phyloP scores from a whole-genome alignment of 176 grass and related monocot species.

The Musa itinerans region DNA sequence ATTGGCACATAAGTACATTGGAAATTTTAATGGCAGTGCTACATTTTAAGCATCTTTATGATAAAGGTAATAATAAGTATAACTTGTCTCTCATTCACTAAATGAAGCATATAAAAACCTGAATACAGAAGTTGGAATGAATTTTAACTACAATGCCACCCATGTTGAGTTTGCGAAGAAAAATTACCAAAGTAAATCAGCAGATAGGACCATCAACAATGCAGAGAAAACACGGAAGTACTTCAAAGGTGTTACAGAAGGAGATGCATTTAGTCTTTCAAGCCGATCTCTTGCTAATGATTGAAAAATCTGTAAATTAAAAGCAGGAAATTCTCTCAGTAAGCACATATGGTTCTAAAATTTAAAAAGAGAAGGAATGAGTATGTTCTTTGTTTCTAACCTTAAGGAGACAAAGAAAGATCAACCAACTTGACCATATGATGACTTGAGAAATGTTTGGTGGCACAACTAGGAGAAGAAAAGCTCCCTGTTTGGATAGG shows the following conservation, averaged over 20 bases:
- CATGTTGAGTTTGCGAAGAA: constrained; percentile 35
- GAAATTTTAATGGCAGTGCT: no score
- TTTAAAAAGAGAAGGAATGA: not conserved
- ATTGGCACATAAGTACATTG: no score
- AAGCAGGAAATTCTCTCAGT: constrained; percentile 26
- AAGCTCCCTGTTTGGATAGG: constrained; percentile 56
- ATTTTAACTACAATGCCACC: constrained; percentile 14
- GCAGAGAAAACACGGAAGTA: constrained; percentile 85
- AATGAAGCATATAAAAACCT: not conserved
- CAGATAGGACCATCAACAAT: constrained; percentile 64
- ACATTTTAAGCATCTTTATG: no score
- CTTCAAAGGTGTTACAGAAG: constrained; percentile 70
- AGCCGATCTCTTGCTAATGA: constrained; percentile 86
- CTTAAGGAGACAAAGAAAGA: constrained; percentile 80
- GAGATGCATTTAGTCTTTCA: constrained; percentile 76
- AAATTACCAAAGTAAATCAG: constrained; percentile 86
- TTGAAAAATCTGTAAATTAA: constrained; percentile 77
- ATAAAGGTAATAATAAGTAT: no score
- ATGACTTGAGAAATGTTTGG: constrained; percentile 64
- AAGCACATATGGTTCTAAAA: constrained; percentile 12
- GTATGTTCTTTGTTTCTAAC: constrained; percentile 32
- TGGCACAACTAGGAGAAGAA: constrained; percentile 86
- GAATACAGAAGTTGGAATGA: not conserved
- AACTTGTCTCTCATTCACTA: no score
- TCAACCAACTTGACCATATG: constrained; percentile 82